Percentiles rank a stretch among this genome's conserved stretches.
Evolutionary conservation across 2,329 filamentous ascomycete genomes (phyloP).

Genomic region (Neonectria hederae): DNA sequence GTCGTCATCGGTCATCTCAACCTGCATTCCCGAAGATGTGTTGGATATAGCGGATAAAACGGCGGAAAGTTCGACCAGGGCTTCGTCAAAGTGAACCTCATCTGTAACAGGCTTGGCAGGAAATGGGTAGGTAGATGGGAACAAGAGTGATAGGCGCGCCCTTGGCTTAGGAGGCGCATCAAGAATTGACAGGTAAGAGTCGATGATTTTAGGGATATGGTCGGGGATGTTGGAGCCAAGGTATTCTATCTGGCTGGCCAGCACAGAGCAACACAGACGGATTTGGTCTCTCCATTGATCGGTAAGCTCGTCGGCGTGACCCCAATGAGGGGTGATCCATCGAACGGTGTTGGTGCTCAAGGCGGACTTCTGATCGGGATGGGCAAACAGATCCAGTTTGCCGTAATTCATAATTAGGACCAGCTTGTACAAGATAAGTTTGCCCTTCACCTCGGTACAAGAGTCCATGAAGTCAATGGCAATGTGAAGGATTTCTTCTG

Average conservation of each 20-base stretch:
- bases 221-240: conserved; percentile 84
- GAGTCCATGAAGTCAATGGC: conserved; percentile 95
- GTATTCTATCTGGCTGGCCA: conserved; percentile 84
- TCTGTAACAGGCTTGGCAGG: conserved; percentile 74
- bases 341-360: conserved; percentile 83
- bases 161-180: conserved; percentile 62
- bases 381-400: conserved; percentile 80
- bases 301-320: conserved; percentile 74
- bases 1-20: conserved; percentile 79
- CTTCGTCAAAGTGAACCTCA: conserved; percentile 78
- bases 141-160: conserved; percentile 82
- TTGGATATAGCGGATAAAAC: conserved; percentile 85
- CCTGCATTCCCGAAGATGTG: conserved; percentile 74
- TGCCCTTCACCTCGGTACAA: conserved; percentile 86
- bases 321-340: conserved; percentile 97
- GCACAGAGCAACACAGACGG: conserved; percentile 89
- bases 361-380: conserved; percentile 77
- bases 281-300: conserved; percentile 94
- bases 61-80: conserved; percentile 86
- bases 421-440: conserved; percentile 90
- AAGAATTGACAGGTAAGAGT: conserved; percentile 85
- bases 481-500: conserved; percentile 88
- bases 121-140: conserved; percentile 91
- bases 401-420: conserved; percentile 93
- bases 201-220: conserved; percentile 89